These are phyloP conservation scores for Hippophae gyantsensis DNA, from an alignment of 306 rosid species.

Conservation along the genomic window DNA sequence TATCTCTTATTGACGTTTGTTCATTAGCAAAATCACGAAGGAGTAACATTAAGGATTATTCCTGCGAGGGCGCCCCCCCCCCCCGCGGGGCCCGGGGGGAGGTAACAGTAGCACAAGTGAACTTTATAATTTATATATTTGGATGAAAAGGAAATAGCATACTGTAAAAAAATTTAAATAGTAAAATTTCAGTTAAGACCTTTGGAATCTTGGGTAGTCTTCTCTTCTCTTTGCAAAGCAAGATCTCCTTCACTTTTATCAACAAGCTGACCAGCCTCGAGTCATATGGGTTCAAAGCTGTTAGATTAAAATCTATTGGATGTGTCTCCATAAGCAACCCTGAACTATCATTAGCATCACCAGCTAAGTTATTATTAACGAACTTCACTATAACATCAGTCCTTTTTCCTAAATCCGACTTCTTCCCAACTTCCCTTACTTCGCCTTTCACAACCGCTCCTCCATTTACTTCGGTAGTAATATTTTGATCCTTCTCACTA, in stretches of 20 bases:
- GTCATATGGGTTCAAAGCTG: conserved; percentile 45
- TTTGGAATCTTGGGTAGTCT: conserved; percentile 93
- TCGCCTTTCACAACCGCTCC: conserved; percentile 40
- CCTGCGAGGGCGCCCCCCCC: no score
- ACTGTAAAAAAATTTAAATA: not conserved
- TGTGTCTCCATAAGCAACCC: conserved; percentile 26
- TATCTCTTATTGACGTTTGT: conserved; percentile 86
- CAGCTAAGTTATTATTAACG: conserved; percentile 51
- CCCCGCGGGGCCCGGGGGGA: no score
- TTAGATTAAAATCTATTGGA: conserved; percentile 36
- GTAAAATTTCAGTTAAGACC: conserved; percentile 26
- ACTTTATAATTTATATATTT: no score
- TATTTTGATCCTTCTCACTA: conserved; percentile 23
- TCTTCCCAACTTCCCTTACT: conserved; percentile 62
- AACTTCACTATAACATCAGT: conserved; percentile 49
- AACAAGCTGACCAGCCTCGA: conserved; percentile 43
- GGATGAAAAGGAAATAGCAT: not conserved
- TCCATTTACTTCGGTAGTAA: conserved; percentile 22
- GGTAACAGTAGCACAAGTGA: no score
- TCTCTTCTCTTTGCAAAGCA: conserved; percentile 85
- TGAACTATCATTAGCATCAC: conserved; percentile 21
- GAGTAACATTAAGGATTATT: not conserved
- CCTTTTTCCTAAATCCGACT: conserved; percentile 66
- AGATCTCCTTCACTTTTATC: conserved; percentile 57
- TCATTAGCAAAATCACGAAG: conserved; percentile 92